Evolutionary conservation across 2,329 filamentous ascomycete species (phyloP).

Genomic region (Diplodia sapinea): DNA sequence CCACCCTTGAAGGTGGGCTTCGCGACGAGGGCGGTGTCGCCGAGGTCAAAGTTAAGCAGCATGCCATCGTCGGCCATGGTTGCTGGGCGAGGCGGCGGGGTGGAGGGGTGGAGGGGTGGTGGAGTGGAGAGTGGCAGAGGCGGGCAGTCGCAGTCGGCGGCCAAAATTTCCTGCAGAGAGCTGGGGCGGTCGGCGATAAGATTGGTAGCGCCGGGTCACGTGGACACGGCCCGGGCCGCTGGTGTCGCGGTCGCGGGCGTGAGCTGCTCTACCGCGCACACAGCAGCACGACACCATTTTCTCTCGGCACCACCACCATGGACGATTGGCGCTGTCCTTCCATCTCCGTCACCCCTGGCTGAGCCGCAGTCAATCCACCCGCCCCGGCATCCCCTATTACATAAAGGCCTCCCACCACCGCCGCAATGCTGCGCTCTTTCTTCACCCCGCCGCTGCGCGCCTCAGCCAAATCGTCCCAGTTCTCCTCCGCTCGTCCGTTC

Average conservation of each 20-base stretch:
- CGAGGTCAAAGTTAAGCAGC: constrained; percentile 87
- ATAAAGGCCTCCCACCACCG: background rate
- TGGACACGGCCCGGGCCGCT: constrained; percentile 12
- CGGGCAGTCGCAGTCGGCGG: background rate
- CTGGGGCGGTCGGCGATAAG: background rate
- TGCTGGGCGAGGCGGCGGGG: constrained; percentile 28
- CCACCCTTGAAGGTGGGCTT: constrained; percentile 78
- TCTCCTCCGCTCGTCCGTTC: constrained; percentile 32
- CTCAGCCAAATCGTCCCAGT: background rate
- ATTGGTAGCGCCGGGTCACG: constrained; percentile 2
- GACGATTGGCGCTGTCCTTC: constrained; percentile 9
- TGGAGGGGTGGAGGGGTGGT: background rate
- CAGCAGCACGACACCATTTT: constrained; percentile 23
- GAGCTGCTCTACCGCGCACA: constrained; percentile 25
- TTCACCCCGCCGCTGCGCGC: background rate
- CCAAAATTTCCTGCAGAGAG: constrained; percentile 12
- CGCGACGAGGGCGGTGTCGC: constrained; percentile 68
- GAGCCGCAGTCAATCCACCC: background rate
- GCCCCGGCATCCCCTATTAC: background rate
- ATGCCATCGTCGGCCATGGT: constrained; percentile 93
- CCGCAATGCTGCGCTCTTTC: constrained; percentile 11
- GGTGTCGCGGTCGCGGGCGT: background rate
- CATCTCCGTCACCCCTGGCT: constrained; percentile 15
- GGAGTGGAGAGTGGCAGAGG: background rate
- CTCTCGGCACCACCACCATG: constrained; percentile 12